These are phyloP conservation scores for Platanthera zijinensis DNA, from an alignment of 106 monocot species.

Conservation along the genomic window DNA sequence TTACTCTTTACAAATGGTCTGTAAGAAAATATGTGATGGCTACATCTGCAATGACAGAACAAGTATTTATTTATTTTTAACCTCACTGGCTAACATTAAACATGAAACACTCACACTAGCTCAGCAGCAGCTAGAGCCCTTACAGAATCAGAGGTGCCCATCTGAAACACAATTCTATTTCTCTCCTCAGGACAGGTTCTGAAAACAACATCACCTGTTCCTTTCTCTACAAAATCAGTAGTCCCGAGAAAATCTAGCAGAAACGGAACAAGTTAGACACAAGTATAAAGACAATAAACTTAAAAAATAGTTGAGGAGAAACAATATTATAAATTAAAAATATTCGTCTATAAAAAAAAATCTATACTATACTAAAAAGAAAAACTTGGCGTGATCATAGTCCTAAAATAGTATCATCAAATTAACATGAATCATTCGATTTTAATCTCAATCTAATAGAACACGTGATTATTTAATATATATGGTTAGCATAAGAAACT, in stretches of 20 bases:
- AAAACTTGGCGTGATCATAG: too few species aligned
- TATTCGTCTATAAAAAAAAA: neutral
- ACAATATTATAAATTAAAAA: neutral
- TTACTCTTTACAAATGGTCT: neutral
- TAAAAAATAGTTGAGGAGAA: neutral
- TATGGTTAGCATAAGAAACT: too few species aligned
- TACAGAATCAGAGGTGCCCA: slow-evolving; percentile 87
- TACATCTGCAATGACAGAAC: neutral
- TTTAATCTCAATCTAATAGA: too few species aligned
- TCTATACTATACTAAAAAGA: too few species aligned
- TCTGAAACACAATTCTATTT: slow-evolving; percentile 82
- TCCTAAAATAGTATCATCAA: too few species aligned
- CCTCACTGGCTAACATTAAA: neutral
- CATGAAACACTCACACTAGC: slow-evolving; percentile 55
- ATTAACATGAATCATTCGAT: too few species aligned
- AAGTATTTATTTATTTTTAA: neutral
- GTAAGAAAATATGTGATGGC: neutral
- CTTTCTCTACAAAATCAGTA: slow-evolving; percentile 87
- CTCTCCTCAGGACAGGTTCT: slow-evolving; percentile 83
- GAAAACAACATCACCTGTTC: slow-evolving; percentile 72
- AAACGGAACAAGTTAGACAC: neutral
- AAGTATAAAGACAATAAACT: neutral
- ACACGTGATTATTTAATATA: too few species aligned
- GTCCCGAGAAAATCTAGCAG: slow-evolving; percentile 59
- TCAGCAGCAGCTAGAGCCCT: slow-evolving; percentile 89